Percentiles rank a stretch among this genome's conserved stretches.
phyloP scores from a whole-genome alignment of 78 protist species.

The Carpediemonas membranifera region DNA sequence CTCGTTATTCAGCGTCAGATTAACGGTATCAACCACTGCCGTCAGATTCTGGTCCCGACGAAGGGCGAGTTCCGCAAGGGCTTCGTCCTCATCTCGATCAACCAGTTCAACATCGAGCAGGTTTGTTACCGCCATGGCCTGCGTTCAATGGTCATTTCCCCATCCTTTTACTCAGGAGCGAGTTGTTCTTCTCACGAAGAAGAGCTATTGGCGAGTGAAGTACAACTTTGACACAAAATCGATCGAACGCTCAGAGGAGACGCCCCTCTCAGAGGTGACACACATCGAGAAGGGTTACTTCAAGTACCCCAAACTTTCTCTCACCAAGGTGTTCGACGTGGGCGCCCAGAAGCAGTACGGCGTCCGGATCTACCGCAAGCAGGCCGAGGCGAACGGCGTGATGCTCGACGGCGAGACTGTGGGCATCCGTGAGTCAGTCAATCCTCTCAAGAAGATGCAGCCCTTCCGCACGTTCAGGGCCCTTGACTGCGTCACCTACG shows the following conservation, averaged over 20 bases:
- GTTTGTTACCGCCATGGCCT: too few species aligned
- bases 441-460: background rate
- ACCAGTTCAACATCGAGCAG: background rate
- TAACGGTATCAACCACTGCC: too few species aligned
- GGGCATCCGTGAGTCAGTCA: background rate
- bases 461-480: background rate
- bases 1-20: too few species aligned
- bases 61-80: background rate
- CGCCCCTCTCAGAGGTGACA: background rate
- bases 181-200: background rate
- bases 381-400: background rate
- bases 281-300: background rate
- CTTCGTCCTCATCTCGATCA: background rate
- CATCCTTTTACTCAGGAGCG: too few species aligned
- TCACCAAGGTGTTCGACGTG: background rate
- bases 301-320: background rate
- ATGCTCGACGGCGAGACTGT: background rate
- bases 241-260: background rate
- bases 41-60: too few species aligned
- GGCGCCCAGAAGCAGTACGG: background rate
- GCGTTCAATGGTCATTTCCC: too few species aligned
- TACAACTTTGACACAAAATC: background rate
- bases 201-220: background rate
- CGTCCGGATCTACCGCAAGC: background rate
- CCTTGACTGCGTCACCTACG: background rate